A percentile compares a stretch with the other conserved stretches of the same genome.
Evolutionary conservation across 2,329 filamentous ascomycete genomes (phyloP).

Genomic region (Lachnellula suecica): DNA sequence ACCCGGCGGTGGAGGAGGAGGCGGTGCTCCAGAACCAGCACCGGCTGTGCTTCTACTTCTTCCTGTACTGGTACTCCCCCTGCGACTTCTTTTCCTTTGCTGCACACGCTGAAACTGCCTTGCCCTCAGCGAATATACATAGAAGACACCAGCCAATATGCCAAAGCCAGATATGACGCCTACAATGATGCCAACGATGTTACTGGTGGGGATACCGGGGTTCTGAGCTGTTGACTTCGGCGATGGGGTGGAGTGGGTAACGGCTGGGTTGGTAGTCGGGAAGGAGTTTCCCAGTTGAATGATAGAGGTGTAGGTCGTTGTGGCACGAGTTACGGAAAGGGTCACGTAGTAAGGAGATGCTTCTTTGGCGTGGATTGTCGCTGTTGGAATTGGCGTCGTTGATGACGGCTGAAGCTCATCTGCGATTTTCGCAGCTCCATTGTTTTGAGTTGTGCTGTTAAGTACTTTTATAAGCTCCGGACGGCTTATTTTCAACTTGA

Average conservation of each 20-base stretch:
- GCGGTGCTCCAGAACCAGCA: too few species aligned
- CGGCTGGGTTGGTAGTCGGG: background rate
- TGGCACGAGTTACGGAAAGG: conserved; percentile 7
- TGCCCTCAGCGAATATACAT: conserved; percentile 20
- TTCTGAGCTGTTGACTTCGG: background rate
- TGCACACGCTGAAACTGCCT: conserved; percentile 6
- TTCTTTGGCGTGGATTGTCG: background rate
- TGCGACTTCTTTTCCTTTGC: conserved; percentile 2
- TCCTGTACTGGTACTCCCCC: background rate
- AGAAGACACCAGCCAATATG: conserved; percentile 15
- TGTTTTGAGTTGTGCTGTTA: background rate
- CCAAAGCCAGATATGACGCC: conserved; percentile 11
- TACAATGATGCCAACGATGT: conserved; percentile 20
- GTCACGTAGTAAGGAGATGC: background rate
- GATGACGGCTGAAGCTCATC: background rate
- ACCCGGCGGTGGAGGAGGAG: too few species aligned
- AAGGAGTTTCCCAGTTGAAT: conserved; percentile 8
- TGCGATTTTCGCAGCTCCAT: background rate
- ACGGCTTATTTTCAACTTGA: background rate
- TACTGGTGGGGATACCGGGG: conserved; percentile 10
- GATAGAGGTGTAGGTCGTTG: conserved; percentile 8
- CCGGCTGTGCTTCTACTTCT: background rate
- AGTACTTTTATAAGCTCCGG: background rate
- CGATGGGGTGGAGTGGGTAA: background rate
- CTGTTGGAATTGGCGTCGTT: background rate